Conservation (phyloP, 2,329 filamentous ascomycete species). For the Sarocladium kiliense region DNA sequence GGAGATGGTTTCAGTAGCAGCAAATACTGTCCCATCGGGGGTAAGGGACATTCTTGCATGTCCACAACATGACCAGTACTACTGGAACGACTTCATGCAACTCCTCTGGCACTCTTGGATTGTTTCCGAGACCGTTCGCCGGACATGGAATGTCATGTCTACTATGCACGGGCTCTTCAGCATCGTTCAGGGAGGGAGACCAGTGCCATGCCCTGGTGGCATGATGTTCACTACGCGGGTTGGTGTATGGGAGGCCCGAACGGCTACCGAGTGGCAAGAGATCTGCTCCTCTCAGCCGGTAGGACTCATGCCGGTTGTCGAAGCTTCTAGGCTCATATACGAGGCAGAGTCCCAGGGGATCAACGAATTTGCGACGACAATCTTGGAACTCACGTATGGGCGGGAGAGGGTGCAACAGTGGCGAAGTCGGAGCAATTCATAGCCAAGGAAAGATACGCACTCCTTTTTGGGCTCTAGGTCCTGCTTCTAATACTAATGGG, state of each 20-base stretch:
- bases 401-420: background rate
- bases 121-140: constrained; percentile 18
- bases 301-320: background rate
- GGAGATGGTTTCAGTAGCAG: background rate
- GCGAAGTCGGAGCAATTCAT: background rate
- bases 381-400: background rate
- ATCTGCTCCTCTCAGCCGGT: background rate
- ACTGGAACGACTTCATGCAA: constrained; percentile 1
- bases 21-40: background rate
- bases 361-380: background rate
- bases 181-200: background rate
- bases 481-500: too few species aligned
- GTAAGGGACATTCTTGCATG: background rate
- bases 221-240: background rate
- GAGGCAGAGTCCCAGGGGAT: background rate
- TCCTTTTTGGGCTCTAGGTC: too few species aligned
- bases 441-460: too few species aligned
- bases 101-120: constrained; percentile 18
- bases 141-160: constrained; percentile 15
- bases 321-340: background rate
- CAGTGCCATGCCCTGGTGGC: background rate
- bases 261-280: background rate
- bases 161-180: background rate
- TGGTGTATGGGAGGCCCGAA: background rate
- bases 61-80: background rate